Evolutionary conservation across 495 filamentous ascomycete genomes (phyloP).

Genomic region (Aspergillus sclerotioniger): DNA sequence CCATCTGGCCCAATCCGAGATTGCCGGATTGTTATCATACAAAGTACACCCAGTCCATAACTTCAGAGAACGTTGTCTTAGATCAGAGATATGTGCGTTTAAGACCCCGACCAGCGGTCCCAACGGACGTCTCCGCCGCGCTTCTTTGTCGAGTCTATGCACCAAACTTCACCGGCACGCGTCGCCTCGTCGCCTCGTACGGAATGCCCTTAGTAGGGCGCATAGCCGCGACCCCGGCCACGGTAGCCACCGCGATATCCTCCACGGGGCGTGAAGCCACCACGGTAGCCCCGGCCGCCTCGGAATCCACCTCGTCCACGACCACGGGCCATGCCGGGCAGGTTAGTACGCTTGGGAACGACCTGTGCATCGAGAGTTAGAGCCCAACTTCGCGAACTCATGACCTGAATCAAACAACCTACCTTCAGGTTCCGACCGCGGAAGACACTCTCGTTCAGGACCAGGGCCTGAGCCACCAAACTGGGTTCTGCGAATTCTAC

Average conservation of each 20-base stretch:
- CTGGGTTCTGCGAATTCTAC: constrained; percentile 97
- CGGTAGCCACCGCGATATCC: constrained; percentile 73
- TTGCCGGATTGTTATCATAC: constrained; percentile 36
- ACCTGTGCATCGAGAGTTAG: constrained; percentile 51
- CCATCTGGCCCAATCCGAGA: constrained; percentile 17
- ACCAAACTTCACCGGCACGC: background rate
- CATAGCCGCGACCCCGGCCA: constrained; percentile 72
- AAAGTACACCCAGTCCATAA: constrained; percentile 34
- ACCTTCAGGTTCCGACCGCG: constrained; percentile 94
- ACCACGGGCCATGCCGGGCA: constrained; percentile 88
- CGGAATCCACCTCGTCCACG: constrained; percentile 68
- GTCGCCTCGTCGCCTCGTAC: constrained; percentile 1
- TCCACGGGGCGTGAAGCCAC: constrained; percentile 40
- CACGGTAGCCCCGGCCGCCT: constrained; percentile 58
- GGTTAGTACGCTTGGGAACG: constrained; percentile 93
- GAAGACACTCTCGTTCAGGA: constrained; percentile 95
- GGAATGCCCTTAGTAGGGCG: constrained; percentile 64
- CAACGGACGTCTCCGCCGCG: constrained; percentile 6
- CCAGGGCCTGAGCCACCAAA: constrained; percentile 87
- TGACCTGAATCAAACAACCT: constrained; percentile 12
- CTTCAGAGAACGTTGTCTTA: constrained; percentile 31
- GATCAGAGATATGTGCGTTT: constrained; percentile 6
- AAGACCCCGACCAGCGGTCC: constrained; percentile 7
- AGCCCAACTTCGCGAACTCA: background rate
- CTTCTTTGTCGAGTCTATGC: constrained; percentile 1